Percentiles rank a stretch among this genome's conserved stretches.
These are phyloP conservation scores for Casuarina cunninghamiana DNA, from an alignment of 306 rosid species.

Conservation along the genomic window DNA sequence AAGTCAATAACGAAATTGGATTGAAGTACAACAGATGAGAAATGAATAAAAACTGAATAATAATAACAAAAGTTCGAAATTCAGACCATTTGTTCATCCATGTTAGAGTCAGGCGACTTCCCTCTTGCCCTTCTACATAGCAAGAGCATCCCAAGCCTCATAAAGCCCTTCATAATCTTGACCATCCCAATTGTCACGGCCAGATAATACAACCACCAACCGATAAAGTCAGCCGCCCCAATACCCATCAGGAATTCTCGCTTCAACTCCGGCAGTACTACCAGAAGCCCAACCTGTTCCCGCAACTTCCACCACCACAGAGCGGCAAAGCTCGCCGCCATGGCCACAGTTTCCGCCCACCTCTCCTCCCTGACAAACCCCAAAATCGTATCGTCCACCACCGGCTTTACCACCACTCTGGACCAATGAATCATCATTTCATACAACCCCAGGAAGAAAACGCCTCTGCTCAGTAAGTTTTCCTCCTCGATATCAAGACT, in stretches of 20 bases:
- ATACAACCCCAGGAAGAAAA: constrained; percentile 75
- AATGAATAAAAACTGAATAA: constrained; percentile 4
- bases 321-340: constrained; percentile 51
- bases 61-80: constrained; percentile 13
- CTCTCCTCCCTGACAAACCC: constrained; percentile 42
- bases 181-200: constrained; percentile 68
- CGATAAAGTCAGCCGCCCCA: constrained; percentile 50
- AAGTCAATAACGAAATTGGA: not conserved
- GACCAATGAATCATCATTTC: constrained; percentile 72
- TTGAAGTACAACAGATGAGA: no score
- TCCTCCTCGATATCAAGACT: constrained; percentile 31
- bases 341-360: constrained; percentile 52
- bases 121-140: constrained; percentile 28
- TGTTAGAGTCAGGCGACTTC: constrained; percentile 20
- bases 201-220: constrained; percentile 69
- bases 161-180: constrained; percentile 43
- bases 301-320: constrained; percentile 90
- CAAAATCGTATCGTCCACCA: constrained; percentile 75
- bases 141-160: constrained; percentile 46
- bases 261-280: constrained; percentile 52
- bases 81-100: constrained; percentile 45
- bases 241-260: constrained; percentile 50
- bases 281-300: constrained; percentile 68
- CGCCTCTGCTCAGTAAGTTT: constrained; percentile 42
- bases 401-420: constrained; percentile 74